Conservation (phyloP, 805 yeast genomes). For the Zygosaccharomyces siamensis region DNA sequence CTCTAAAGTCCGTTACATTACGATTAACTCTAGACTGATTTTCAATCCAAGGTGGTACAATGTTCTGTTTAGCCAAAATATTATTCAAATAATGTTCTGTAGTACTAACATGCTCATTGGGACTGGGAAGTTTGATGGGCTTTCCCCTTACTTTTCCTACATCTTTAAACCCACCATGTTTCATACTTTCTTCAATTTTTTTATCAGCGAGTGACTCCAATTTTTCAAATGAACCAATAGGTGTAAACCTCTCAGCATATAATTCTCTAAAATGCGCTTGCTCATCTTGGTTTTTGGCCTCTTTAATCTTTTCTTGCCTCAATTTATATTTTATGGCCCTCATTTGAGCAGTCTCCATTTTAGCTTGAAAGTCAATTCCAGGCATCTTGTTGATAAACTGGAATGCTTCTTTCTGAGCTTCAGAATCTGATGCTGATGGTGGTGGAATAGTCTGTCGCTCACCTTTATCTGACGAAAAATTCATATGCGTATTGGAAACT, state of each 20-base stretch:
- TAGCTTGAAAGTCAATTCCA: slow-evolving; percentile 22
- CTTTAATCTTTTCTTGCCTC: slow-evolving; percentile 21
- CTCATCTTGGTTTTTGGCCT: slow-evolving; percentile 37
- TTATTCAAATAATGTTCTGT: slow-evolving; percentile 78
- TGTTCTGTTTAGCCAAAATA: slow-evolving; percentile 68
- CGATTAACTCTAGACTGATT: slow-evolving; percentile 55
- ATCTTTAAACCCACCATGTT: slow-evolving; percentile 62
- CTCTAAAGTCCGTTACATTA: slow-evolving; percentile 46
- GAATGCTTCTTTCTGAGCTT: slow-evolving; percentile 9
- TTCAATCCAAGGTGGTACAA: slow-evolving; percentile 88
- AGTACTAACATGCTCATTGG: slow-evolving; percentile 55
- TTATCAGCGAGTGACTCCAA: slow-evolving; percentile 69
- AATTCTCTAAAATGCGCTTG: slow-evolving; percentile 48
- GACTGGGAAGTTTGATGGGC: slow-evolving; percentile 43
- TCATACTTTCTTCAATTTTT: slow-evolving; percentile 67
- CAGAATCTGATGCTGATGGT: slow-evolving; percentile 12
- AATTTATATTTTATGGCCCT: slow-evolving; percentile 58
- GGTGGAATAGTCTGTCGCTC: slow-evolving; percentile 62
- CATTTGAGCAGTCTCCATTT: slow-evolving; percentile 57
- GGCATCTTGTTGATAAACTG: slow-evolving; percentile 9
- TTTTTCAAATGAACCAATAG: slow-evolving; percentile 37
- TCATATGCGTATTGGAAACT: slow-evolving; percentile 30
- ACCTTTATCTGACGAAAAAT: slow-evolving; percentile 38
- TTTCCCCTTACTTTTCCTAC: slow-evolving; percentile 55
- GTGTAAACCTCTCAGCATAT: slow-evolving; percentile 56